phyloP scores from a whole-genome alignment of 495 filamentous ascomycete species.

The Ascobolus immersus region DNA sequence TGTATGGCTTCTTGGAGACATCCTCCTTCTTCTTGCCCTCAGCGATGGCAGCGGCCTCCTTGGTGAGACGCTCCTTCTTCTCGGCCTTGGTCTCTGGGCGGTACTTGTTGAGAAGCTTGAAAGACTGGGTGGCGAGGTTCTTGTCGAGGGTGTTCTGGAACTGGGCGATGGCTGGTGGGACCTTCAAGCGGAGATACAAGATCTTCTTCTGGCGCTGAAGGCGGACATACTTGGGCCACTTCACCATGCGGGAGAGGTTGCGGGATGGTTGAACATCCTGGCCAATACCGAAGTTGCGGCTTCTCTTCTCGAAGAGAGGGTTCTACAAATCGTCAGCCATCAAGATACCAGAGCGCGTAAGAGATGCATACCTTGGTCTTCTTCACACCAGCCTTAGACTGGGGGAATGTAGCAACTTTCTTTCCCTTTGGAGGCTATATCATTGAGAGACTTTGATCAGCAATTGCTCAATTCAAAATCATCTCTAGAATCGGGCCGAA shows the following conservation, averaged over 20 bases:
- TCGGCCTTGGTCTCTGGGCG: constrained; percentile 94
- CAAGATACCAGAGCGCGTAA: neutral
- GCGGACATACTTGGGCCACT: constrained; percentile 96
- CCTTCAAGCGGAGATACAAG: constrained; percentile 93
- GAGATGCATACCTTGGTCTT: constrained; percentile 66
- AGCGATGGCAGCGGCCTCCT: constrained; percentile 88
- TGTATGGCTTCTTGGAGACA: constrained; percentile 97
- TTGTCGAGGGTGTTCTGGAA: constrained; percentile 95
- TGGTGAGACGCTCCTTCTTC: constrained; percentile 97
- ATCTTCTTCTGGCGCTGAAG: constrained; percentile 99
- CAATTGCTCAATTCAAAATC: constrained; percentile 29
- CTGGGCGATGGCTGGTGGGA: constrained; percentile 89
- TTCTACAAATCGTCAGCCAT: constrained; percentile 32
- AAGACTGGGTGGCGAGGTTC: constrained; percentile 85
- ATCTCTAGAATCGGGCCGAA: constrained; percentile 25
- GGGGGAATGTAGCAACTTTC: constrained; percentile 90
- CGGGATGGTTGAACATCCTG: constrained; percentile 95
- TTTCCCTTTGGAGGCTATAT: constrained; percentile 94
- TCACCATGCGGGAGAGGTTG: constrained; percentile 96
- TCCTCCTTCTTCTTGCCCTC: constrained; percentile 99
- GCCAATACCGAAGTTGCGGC: constrained; percentile 96
- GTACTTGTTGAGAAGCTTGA: constrained; percentile 99
- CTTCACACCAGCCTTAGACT: constrained; percentile 75
- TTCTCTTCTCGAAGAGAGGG: constrained; percentile 93
- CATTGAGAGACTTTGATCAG: constrained; percentile 55